A percentile compares a stretch with the other conserved stretches of the same genome.
Conservation (phyloP, 768 basidiomycete genomes). For the Mycena floridula region DNA sequence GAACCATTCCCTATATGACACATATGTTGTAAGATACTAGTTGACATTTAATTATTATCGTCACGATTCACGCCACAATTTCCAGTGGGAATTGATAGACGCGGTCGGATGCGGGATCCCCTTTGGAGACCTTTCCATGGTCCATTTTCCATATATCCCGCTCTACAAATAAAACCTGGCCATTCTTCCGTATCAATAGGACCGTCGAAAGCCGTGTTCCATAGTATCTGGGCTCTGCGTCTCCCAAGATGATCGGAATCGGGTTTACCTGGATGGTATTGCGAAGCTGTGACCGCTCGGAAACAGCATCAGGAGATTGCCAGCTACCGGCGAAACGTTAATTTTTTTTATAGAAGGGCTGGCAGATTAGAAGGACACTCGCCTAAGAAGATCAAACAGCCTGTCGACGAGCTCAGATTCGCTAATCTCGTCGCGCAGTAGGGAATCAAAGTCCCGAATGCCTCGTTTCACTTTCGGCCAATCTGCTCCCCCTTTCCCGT, state of each 20-base stretch:
- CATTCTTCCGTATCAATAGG: slow-evolving; percentile 54
- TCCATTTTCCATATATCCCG: slow-evolving; percentile 57
- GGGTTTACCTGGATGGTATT: slow-evolving; percentile 62
- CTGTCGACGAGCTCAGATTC: slow-evolving; percentile 51
- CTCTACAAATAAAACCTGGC: slow-evolving; percentile 63
- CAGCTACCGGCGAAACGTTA: too few species aligned
- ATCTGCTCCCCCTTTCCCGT: slow-evolving; percentile 47
- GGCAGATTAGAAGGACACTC: too few species aligned
- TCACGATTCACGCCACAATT: too few species aligned
- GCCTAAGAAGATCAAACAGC: slow-evolving; percentile 68
- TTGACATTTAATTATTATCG: too few species aligned
- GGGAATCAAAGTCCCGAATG: slow-evolving; percentile 33
- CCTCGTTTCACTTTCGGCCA: slow-evolving; percentile 78
- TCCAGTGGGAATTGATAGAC: slow-evolving; percentile 43
- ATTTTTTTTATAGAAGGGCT: too few species aligned
- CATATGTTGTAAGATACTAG: too few species aligned
- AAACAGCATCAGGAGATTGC: slow-evolving; percentile 37
- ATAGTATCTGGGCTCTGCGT: slow-evolving; percentile 26
- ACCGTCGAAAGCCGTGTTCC: slow-evolving; percentile 74
- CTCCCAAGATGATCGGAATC: slow-evolving; percentile 24
- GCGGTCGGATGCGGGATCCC: slow-evolving; percentile 39
- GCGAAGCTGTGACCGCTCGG: slow-evolving; percentile 46
- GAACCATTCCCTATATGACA: slow-evolving; percentile 1
- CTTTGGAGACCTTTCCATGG: slow-evolving; percentile 31
- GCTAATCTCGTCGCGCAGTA: slow-evolving; percentile 33